Evolutionary conservation across 306 rosid genomes (phyloP).

Genomic region (Potentilla sterilis): DNA sequence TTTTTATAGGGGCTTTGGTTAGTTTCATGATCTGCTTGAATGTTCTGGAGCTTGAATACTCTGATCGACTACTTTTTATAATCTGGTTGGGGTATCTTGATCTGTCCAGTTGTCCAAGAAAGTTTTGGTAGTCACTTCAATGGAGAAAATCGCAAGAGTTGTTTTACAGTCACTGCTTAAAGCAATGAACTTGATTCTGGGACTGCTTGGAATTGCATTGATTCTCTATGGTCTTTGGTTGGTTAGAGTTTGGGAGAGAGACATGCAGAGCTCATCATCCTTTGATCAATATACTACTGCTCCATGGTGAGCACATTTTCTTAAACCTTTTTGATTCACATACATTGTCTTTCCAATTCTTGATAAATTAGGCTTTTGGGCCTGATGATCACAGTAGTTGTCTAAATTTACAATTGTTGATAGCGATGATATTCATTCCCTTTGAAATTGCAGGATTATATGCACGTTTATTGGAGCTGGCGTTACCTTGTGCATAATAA

Average conservation of each 20-base stretch:
- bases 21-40: neutral
- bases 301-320: conserved; percentile 29
- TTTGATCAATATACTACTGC: conserved; percentile 4
- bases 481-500: conserved; percentile 23
- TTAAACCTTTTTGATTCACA: neutral
- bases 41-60: neutral
- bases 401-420: neutral
- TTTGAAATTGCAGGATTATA: conserved; percentile 26
- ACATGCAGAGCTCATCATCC: conserved; percentile 8
- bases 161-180: conserved; percentile 33
- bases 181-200: conserved; percentile 33
- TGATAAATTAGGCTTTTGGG: neutral
- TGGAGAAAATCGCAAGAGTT: conserved; percentile 22
- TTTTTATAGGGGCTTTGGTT: neutral
- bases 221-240: conserved; percentile 34
- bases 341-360: neutral
- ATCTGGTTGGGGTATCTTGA: neutral
- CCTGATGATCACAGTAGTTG: neutral
- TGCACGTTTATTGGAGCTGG: conserved; percentile 36
- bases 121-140: neutral
- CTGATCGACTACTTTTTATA: neutral
- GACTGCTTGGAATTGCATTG: conserved; percentile 45
- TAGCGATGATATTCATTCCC: neutral
- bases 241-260: conserved; percentile 41
- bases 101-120: neutral